Conservation (phyloP, 352 stramenopile genomes). For the Phytophthora cajani region DNA sequence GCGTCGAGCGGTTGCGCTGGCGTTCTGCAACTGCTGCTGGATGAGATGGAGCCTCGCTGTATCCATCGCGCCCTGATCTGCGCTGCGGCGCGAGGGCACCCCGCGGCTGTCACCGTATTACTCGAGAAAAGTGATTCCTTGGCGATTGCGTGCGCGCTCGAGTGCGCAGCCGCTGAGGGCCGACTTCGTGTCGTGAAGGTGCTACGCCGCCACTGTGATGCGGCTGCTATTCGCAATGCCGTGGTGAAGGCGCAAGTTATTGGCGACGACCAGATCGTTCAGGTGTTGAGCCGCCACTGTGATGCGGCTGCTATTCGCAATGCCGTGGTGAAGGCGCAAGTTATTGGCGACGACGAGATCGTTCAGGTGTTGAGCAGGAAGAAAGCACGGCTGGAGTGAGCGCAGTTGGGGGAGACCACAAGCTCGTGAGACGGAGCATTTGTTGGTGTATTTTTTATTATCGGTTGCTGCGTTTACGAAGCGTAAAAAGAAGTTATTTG, state of each 20-base stretch:
- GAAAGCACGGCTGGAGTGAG: neutral
- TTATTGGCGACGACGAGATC: neutral
- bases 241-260: neutral
- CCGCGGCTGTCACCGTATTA: neutral
- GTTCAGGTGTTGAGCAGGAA: neutral
- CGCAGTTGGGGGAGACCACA: no score
- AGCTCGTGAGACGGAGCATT: neutral
- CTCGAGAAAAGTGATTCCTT: neutral
- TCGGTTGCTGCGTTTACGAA: neutral
- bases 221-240: neutral
- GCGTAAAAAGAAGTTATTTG: no score
- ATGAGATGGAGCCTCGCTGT: neutral
- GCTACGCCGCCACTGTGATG: neutral
- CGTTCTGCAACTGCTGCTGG: neutral
- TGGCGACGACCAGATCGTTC: neutral
- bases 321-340: neutral
- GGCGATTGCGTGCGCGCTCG: neutral
- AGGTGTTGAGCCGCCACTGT: neutral
- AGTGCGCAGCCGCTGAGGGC: neutral
- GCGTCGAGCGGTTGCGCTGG: neutral
- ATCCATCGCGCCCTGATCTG: neutral
- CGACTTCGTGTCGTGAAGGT: neutral
- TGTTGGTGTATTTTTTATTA: neutral
- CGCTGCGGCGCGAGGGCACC: neutral
- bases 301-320: neutral